These are phyloP conservation scores for Mycena sanguinolenta DNA, from an alignment of 768 basidiomycete species.

Conservation along the genomic window DNA sequence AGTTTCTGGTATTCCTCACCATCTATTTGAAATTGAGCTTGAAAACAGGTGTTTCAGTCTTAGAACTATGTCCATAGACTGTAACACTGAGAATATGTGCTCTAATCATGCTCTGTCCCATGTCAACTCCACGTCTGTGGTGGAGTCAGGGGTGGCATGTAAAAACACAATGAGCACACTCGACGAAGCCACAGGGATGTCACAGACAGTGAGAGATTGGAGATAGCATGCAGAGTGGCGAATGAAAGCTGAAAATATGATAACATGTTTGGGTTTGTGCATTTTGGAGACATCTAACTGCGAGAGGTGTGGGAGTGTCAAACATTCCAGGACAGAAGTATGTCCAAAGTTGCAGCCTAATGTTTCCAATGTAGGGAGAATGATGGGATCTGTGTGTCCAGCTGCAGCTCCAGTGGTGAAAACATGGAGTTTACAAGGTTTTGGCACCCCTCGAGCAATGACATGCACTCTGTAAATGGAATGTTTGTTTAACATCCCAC, in stretches of 20 bases:
- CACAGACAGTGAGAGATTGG: neutral
- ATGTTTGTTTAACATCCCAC: too few relatives aligned
- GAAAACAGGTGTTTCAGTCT: neutral
- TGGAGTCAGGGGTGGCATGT: neutral
- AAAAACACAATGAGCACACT: neutral
- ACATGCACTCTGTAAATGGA: too few relatives aligned
- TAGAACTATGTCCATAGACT: neutral
- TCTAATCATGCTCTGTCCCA: neutral
- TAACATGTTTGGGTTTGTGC: too few relatives aligned
- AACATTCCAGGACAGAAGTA: neutral
- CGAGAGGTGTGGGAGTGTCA: slow-evolving; percentile 19
- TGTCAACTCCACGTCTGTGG: neutral
- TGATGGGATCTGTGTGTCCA: neutral
- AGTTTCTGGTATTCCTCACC: neutral
- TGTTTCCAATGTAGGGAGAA: neutral
- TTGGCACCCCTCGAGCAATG: too few relatives aligned
- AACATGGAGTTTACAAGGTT: neutral
- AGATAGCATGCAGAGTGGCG: neutral
- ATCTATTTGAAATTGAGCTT: neutral
- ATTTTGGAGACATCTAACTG: neutral
- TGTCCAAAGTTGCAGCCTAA: neutral
- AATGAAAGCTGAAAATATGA: neutral
- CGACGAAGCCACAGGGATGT: too few relatives aligned
- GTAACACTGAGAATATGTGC: neutral
- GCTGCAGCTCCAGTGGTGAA: neutral